phyloP scores from a whole-genome alignment of 1,139 yeast genomes.

The Taphrina pruni region DNA sequence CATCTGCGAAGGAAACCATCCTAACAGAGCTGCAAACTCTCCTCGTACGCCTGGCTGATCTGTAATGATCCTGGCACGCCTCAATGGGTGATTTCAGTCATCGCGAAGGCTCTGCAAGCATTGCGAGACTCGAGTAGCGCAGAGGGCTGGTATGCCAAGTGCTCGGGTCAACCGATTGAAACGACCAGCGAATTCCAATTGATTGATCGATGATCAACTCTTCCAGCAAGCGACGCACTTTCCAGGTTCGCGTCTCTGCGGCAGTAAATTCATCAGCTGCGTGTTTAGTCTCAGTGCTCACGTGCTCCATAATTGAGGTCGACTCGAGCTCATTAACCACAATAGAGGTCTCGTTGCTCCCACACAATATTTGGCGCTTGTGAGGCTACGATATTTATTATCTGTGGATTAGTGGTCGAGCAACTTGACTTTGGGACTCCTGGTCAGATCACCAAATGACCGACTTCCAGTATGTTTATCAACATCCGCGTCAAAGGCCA shows the following conservation, averaged over 20 bases:
- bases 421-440: too few species aligned
- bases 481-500: not conserved
- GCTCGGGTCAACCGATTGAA: slow-evolving; percentile 1
- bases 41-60: too few species aligned
- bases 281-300: not conserved
- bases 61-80: too few species aligned
- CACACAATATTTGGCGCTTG: not conserved
- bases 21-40: not conserved
- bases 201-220: not conserved
- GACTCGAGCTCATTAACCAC: not conserved
- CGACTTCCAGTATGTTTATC: slow-evolving; percentile 29
- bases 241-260: not conserved
- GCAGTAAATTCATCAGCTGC: not conserved
- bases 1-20: slow-evolving; percentile 22
- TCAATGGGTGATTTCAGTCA: too few species aligned
- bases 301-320: not conserved
- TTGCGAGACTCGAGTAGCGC: not conserved
- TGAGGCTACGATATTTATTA: too few species aligned
- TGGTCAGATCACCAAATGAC: slow-evolving; percentile 10
- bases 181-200: not conserved
- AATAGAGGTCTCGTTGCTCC: slow-evolving; percentile 1
- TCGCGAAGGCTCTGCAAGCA: not conserved
- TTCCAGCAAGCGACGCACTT: too few species aligned
- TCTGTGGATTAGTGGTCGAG: too few species aligned
- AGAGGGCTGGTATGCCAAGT: slow-evolving; percentile 5